Evolutionary conservation across 208 protist species (phyloP).

Genomic region (Acanthamoeba comandoni): DNA sequence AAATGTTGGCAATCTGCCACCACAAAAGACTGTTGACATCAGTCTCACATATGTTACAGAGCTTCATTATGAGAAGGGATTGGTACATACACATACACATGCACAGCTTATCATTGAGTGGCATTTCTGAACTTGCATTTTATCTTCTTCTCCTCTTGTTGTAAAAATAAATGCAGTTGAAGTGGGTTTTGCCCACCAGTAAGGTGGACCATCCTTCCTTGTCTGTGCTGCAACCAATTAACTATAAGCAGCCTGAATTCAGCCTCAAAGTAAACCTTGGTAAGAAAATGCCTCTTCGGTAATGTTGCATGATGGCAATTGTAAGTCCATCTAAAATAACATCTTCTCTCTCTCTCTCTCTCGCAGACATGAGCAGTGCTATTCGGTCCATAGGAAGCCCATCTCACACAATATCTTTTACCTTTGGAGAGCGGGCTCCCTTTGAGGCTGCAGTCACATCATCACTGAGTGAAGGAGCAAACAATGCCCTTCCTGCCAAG

Average conservation of each 20-base stretch:
- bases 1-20: constrained; percentile 76
- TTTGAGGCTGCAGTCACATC: too few species aligned
- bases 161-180: too few species aligned
- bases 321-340: not conserved
- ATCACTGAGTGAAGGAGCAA: too few species aligned
- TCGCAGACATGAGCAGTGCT: constrained; percentile 24
- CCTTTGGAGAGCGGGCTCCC: not conserved
- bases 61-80: constrained; percentile 35
- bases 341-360: not conserved
- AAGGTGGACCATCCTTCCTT: not conserved
- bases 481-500: not conserved
- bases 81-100: constrained; percentile 3
- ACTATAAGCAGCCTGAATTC: too few species aligned
- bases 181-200: not conserved
- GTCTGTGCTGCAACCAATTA: too few species aligned
- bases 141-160: too few species aligned
- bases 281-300: too few species aligned
- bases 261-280: too few species aligned
- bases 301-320: too few species aligned
- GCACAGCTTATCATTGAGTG: too few species aligned
- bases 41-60: constrained; percentile 74
- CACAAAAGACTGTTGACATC: constrained; percentile 58
- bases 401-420: constrained; percentile 21
- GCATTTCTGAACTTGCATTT: too few species aligned
- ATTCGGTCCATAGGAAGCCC: not conserved